Percentiles rank a stretch among this genome's conserved stretches.
Evolutionary conservation across 2,329 filamentous ascomycete genomes (phyloP).

Genomic region (Xylaria sp.): DNA sequence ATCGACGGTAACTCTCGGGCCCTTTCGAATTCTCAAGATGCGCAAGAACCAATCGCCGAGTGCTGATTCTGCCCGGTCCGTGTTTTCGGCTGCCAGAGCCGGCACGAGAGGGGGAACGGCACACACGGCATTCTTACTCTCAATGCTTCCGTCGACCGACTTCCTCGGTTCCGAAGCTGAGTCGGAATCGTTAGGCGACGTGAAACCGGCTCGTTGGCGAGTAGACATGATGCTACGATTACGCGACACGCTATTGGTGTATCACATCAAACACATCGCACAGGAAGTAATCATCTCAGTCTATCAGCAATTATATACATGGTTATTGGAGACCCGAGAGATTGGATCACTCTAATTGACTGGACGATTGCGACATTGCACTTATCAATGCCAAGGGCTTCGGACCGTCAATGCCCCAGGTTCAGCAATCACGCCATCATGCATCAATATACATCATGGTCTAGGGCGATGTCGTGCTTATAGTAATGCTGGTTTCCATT

Average conservation of each 20-base stretch:
- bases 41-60: slow-evolving; percentile 43
- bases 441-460: slow-evolving; percentile 20
- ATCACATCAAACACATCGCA: background rate
- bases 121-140: slow-evolving; percentile 15
- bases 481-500: slow-evolving; percentile 5
- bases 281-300: background rate
- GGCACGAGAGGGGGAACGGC: slow-evolving; percentile 22
- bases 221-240: slow-evolving; percentile 27
- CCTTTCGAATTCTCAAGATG: slow-evolving; percentile 43
- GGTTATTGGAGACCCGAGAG: background rate
- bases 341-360: background rate
- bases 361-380: slow-evolving; percentile 19
- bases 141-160: slow-evolving; percentile 16
- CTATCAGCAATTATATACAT: slow-evolving; percentile 12
- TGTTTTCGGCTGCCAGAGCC: slow-evolving; percentile 37
- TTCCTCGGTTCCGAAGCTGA: slow-evolving; percentile 26
- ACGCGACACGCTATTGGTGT: background rate
- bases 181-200: slow-evolving; percentile 15
- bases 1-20: slow-evolving; percentile 38
- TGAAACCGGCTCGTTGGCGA: slow-evolving; percentile 12
- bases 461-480: slow-evolving; percentile 2
- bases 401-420: slow-evolving; percentile 4
- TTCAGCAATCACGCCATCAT: slow-evolving; percentile 22
- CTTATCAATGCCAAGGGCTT: background rate
- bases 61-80: slow-evolving; percentile 40